Conservation (phyloP, 306 rosid genomes). For the Gillenia trifoliata region DNA sequence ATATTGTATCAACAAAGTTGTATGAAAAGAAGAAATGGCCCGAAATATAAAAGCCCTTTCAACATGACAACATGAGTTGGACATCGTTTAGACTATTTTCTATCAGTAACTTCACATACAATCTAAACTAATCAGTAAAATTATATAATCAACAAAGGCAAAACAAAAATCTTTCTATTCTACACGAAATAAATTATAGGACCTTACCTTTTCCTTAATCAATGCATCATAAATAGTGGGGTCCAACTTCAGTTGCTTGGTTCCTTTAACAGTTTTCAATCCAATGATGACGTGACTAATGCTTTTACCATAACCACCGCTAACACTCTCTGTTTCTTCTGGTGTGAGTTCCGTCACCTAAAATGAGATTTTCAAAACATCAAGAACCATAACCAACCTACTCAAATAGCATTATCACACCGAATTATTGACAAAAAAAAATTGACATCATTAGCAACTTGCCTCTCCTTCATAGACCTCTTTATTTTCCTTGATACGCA, state of each 20-base stretch:
- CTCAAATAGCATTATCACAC: conserved; percentile 8
- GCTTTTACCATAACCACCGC: conserved; percentile 96
- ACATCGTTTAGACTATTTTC: background rate
- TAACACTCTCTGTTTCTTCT: conserved; percentile 86
- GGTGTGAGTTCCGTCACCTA: conserved; percentile 95
- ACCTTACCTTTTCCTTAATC: conserved; percentile 78
- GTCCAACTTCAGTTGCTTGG: conserved; percentile 92
- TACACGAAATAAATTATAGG: background rate
- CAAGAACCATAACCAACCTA: conserved; percentile 13
- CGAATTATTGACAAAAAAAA: conserved; percentile 6
- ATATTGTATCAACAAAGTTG: conserved; percentile 7
- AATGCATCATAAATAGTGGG: conserved; percentile 96
- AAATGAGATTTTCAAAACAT: conserved; percentile 18
- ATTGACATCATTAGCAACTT: conserved; percentile 17
- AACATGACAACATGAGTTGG: background rate
- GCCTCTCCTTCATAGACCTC: conserved; percentile 99
- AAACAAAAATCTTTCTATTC: background rate
- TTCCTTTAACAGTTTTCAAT: conserved; percentile 91
- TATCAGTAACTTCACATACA: background rate
- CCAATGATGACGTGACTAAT: conserved; percentile 97
- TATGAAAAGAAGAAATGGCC: background rate
- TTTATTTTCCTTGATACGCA: conserved; percentile 92
- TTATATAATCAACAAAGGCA: background rate
- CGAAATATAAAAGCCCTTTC: background rate
- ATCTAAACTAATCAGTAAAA: background rate